phyloP scores from a whole-genome alignment of 2,329 filamentous ascomycete genomes.

The Hymenoscyphus repandus region DNA sequence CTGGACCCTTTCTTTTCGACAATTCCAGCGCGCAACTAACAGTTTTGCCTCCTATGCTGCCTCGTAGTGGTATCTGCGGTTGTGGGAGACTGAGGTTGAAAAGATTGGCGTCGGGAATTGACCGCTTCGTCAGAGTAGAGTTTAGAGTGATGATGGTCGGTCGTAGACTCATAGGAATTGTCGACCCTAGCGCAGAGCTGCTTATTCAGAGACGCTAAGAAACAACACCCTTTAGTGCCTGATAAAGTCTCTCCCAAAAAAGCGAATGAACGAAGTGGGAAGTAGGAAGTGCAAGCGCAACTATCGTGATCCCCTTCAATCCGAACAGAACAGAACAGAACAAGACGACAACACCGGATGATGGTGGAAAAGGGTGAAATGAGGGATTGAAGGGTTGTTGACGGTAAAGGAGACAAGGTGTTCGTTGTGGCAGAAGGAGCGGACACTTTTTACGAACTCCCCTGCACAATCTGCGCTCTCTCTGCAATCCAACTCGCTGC shows the following conservation, averaged over 20 bases:
- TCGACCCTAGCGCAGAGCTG: conserved; percentile 1
- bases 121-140: too few relatives aligned
- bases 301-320: not conserved
- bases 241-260: not conserved
- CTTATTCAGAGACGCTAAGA: conserved; percentile 2
- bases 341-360: not conserved
- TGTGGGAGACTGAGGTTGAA: not conserved
- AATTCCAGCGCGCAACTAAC: not conserved
- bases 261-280: too few relatives aligned
- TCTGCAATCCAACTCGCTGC: too few relatives aligned
- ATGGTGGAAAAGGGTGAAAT: not conserved
- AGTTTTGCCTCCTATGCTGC: not conserved
- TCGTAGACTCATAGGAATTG: too few relatives aligned
- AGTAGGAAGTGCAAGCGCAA: not conserved
- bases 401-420: not conserved
- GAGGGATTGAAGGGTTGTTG: not conserved
- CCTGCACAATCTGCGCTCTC: not conserved
- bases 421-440: conserved; percentile 3
- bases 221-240: not conserved
- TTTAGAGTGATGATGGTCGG: not conserved
- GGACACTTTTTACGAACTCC: not conserved
- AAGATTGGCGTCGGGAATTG: not conserved
- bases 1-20: not conserved
- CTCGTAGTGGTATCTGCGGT: not conserved
- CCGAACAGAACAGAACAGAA: not conserved